Evolutionary conservation across 2,329 filamentous ascomycete genomes (phyloP).

Genomic region (Pseudogymnoascus destructans): DNA sequence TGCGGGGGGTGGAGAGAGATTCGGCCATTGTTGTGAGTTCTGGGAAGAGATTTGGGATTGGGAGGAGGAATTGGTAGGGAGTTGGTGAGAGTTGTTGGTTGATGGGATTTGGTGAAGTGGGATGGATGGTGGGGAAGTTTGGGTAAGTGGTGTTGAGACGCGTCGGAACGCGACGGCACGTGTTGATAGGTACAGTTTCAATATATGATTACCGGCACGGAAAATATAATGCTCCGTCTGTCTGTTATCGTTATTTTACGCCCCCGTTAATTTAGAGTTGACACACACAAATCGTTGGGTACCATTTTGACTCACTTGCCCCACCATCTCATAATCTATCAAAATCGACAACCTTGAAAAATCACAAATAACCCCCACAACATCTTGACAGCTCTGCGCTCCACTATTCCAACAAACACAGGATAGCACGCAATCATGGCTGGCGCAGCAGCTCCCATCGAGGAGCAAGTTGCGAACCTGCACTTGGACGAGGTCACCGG

Average conservation of each 20-base stretch:
- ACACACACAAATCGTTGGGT: constrained; percentile 5
- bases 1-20: constrained; percentile 60
- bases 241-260: neutral
- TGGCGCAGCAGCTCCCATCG: constrained; percentile 20
- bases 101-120: constrained; percentile 3
- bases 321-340: constrained; percentile 8
- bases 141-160: neutral
- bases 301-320: constrained; percentile 8
- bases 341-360: constrained; percentile 5
- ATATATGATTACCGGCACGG: neutral
- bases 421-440: constrained; percentile 21
- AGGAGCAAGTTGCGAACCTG: constrained; percentile 48
- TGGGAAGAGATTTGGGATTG: constrained; percentile 8
- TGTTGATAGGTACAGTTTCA: neutral
- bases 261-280: neutral
- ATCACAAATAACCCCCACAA: constrained; percentile 6
- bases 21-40: constrained; percentile 46
- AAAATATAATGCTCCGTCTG: neutral
- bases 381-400: constrained; percentile 5
- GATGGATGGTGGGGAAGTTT: constrained; percentile 8
- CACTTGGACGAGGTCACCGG: constrained; percentile 88
- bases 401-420: constrained; percentile 1
- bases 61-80: neutral
- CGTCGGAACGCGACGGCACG: constrained; percentile 7
- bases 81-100: constrained; percentile 8